phyloP scores from a whole-genome alignment of 2,329 filamentous ascomycete genomes.

The Pseudogymnoascus sp. region DNA sequence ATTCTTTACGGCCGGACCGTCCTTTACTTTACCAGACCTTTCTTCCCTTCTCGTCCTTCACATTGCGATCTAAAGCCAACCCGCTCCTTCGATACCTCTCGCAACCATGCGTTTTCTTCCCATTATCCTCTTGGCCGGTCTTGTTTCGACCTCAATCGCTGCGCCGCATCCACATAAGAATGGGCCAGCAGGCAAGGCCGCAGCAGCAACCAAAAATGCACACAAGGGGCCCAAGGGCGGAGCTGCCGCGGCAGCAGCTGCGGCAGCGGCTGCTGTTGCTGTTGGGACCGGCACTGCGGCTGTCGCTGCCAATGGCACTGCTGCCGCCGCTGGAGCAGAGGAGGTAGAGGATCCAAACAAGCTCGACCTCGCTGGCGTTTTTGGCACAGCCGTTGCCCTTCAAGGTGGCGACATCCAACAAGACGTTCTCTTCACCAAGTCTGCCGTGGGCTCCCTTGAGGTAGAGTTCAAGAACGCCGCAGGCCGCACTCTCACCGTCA shows the following conservation, averaged over 20 bases:
- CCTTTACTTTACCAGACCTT: constrained; percentile 6
- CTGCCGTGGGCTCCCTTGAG: constrained; percentile 33
- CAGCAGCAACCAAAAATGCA: background rate
- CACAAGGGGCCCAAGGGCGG: background rate
- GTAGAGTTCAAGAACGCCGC: constrained; percentile 36
- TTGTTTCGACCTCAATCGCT: background rate
- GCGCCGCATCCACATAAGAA: constrained; percentile 6
- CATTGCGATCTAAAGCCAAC: background rate
- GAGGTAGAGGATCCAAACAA: constrained; percentile 27
- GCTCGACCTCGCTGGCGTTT: constrained; percentile 29
- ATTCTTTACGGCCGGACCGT: constrained; percentile 11
- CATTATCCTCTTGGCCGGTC: constrained; percentile 5
- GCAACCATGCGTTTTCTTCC: constrained; percentile 4
- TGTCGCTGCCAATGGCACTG: constrained; percentile 16
- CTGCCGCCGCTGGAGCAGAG: constrained; percentile 8
- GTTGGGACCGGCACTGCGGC: constrained; percentile 22
- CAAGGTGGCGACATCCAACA: constrained; percentile 31
- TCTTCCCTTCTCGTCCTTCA: background rate
- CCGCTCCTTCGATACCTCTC: background rate
- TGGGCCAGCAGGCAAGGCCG: background rate
- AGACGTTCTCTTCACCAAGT: constrained; percentile 31
- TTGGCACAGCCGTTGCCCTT: constrained; percentile 29
- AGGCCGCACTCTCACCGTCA: constrained; percentile 33
- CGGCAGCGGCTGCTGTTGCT: constrained; percentile 16
- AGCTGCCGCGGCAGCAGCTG: background rate